Percentiles rank a stretch among this genome's conserved stretches.
Conservation (phyloP, 805 yeast species). For the Deakozyma indianensis region DNA sequence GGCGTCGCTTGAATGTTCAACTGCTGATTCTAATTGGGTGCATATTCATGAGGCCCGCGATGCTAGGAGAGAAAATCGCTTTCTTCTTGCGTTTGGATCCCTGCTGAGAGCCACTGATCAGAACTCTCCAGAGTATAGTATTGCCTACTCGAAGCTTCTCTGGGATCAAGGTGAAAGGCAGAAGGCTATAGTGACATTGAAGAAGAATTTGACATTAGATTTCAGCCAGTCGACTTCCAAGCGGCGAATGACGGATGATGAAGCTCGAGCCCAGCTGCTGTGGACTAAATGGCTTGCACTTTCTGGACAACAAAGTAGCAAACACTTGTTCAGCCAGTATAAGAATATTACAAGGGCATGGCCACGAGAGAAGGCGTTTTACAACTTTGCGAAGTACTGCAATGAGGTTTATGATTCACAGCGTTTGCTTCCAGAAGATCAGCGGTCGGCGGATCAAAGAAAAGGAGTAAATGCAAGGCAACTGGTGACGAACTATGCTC, state of each 20-base stretch:
- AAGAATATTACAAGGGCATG: conserved; percentile 40
- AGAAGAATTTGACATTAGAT: conserved; percentile 22
- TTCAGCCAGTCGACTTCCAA: conserved; percentile 7
- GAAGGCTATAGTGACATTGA: conserved; percentile 60
- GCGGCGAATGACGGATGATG: conserved; percentile 6
- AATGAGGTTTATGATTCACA: conserved; percentile 65
- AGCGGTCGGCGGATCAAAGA: conserved; percentile 11
- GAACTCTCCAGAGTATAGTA: background rate
- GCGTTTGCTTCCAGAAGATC: conserved; percentile 22
- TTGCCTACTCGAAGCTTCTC: conserved; percentile 33
- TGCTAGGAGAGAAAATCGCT: conserved; percentile 51
- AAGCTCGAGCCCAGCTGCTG: conserved; percentile 44
- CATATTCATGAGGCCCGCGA: conserved; percentile 45
- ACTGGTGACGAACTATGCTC: conserved; percentile 41
- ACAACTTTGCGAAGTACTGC: conserved; percentile 64
- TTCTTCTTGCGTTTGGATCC: conserved; percentile 58
- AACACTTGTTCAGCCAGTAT: conserved; percentile 58
- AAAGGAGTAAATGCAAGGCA: conserved; percentile 35
- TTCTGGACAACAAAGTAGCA: conserved; percentile 71
- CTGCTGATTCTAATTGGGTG: conserved; percentile 2
- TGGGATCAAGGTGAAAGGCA: conserved; percentile 87
- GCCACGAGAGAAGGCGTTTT: conserved; percentile 56
- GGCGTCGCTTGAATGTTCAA: conserved; percentile 9
- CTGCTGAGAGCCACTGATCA: conserved; percentile 8
- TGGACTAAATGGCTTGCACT: conserved; percentile 81